phyloP scores from a whole-genome alignment of 1,139 yeast species.

The Suhomyces anneliseae region DNA sequence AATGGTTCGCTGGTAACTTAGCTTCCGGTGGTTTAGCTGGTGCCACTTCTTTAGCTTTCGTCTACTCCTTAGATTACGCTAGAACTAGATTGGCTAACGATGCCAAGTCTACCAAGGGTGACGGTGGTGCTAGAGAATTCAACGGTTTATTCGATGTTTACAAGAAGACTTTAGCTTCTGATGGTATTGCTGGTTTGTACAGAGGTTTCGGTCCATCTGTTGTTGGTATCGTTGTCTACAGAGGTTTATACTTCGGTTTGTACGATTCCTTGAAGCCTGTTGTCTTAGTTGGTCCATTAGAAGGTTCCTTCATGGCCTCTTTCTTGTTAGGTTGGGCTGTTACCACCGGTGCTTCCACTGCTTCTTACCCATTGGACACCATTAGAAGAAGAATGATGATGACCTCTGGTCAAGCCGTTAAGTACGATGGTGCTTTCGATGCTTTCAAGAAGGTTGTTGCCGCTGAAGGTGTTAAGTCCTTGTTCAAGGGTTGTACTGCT shows the following conservation, averaged over 20 bases:
- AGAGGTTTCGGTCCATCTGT: slow-evolving; percentile 61
- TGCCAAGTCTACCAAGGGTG: slow-evolving; percentile 52
- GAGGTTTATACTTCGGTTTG: slow-evolving; percentile 58
- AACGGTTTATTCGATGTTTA: slow-evolving; percentile 56
- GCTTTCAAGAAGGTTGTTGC: slow-evolving; percentile 51
- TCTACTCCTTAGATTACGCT: slow-evolving; percentile 56
- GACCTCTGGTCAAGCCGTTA: slow-evolving; percentile 57
- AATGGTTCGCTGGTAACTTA: slow-evolving; percentile 56
- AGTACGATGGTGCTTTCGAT: slow-evolving; percentile 54
- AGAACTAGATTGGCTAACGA: slow-evolving; percentile 59
- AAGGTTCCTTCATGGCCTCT: slow-evolving; percentile 56
- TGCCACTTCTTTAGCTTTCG: slow-evolving; percentile 56
- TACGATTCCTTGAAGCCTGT: slow-evolving; percentile 56
- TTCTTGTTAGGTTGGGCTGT: slow-evolving; percentile 58
- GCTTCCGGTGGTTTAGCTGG: slow-evolving; percentile 60
- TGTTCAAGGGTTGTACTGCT: slow-evolving; percentile 58
- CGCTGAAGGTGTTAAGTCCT: slow-evolving; percentile 51
- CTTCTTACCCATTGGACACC: slow-evolving; percentile 57
- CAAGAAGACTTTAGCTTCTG: slow-evolving; percentile 54
- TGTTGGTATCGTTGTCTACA: slow-evolving; percentile 53
- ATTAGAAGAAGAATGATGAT: slow-evolving; percentile 60
- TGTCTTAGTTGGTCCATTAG: slow-evolving; percentile 55
- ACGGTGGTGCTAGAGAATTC: slow-evolving; percentile 50
- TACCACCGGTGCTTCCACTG: slow-evolving; percentile 56
- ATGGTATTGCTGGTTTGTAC: slow-evolving; percentile 58